Evolutionary conservation across 2,329 filamentous ascomycete genomes (phyloP).

Genomic region (Corynespora cassiicola): DNA sequence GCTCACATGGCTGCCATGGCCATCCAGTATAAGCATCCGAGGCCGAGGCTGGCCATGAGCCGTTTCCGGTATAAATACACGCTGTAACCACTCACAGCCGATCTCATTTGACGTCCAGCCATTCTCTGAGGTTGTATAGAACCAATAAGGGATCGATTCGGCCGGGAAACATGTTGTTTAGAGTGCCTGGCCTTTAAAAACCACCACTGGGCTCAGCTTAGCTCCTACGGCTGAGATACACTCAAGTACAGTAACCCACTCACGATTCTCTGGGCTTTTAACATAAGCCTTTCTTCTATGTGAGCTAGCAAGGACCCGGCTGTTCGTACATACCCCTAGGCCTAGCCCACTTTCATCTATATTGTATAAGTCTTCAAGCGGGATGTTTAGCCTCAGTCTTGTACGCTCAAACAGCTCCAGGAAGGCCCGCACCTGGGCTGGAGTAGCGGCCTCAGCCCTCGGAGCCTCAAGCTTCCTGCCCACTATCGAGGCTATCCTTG

Average conservation of each 20-base stretch:
- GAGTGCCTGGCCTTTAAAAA: constrained; percentile 23
- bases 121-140: constrained; percentile 18
- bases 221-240: constrained; percentile 9
- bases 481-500: constrained; percentile 17
- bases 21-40: constrained; percentile 6
- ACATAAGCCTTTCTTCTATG: constrained; percentile 21
- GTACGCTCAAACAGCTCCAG: constrained; percentile 17
- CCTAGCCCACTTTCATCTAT: constrained; percentile 15
- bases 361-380: constrained; percentile 17
- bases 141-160: constrained; percentile 12
- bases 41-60: too few species aligned
- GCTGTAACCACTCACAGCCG: constrained; percentile 8
- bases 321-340: constrained; percentile 18
- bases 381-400: constrained; percentile 12
- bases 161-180: constrained; percentile 19
- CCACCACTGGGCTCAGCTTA: constrained; percentile 12
- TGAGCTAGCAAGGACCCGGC: constrained; percentile 10
- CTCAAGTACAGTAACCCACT: constrained; percentile 25
- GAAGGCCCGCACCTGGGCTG: constrained; percentile 14
- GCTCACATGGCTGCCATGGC: constrained; percentile 8
- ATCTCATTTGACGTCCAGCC: constrained; percentile 18
- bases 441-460: constrained; percentile 11
- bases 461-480: constrained; percentile 12
- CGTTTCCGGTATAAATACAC: constrained; percentile 12
- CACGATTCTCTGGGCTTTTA: constrained; percentile 20